Conservation (phyloP, 2,329 filamentous ascomycete species). For the Bipolaris bicolor region DNA sequence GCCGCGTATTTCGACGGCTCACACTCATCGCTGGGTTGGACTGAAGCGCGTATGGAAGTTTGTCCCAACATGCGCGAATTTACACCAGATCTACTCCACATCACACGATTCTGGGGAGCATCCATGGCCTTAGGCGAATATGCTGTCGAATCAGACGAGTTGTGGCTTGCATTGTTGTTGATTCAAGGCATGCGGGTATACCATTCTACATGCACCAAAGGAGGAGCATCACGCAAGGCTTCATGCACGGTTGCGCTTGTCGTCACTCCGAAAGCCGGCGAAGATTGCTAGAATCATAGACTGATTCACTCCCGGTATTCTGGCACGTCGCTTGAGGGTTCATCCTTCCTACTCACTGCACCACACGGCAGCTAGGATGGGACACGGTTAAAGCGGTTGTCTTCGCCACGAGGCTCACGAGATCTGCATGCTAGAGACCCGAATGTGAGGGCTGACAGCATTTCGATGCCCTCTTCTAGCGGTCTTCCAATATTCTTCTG, state of each 20-base stretch:
- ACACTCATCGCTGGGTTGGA: constrained; percentile 1
- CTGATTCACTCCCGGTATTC: not conserved
- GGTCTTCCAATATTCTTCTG: constrained; percentile 31
- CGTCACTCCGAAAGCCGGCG: not conserved
- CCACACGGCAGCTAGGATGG: too few species aligned
- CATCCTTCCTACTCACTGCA: not conserved
- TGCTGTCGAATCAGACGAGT: not conserved
- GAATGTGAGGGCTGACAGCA: constrained; percentile 1
- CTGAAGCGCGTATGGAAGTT: constrained; percentile 5
- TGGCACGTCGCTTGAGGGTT: not conserved
- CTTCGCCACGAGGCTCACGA: not conserved
- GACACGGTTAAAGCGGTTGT: too few species aligned
- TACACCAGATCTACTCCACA: not conserved
- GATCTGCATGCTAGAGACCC: not conserved
- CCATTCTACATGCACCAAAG: not conserved
- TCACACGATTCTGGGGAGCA: not conserved
- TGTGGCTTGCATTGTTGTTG: not conserved
- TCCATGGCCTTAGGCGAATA: not conserved
- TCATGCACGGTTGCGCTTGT: not conserved
- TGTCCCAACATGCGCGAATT: constrained; percentile 13
- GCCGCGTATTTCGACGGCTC: constrained; percentile 1
- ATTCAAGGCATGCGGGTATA: not conserved
- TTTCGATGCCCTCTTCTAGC: constrained; percentile 29
- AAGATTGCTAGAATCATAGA: not conserved
- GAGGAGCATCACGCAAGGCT: not conserved